Evolutionary conservation across 331 rosid species (phyloP), one percentile per base, ranked within the genome.

Genomic region (Prunus yedoensis): DNA sequence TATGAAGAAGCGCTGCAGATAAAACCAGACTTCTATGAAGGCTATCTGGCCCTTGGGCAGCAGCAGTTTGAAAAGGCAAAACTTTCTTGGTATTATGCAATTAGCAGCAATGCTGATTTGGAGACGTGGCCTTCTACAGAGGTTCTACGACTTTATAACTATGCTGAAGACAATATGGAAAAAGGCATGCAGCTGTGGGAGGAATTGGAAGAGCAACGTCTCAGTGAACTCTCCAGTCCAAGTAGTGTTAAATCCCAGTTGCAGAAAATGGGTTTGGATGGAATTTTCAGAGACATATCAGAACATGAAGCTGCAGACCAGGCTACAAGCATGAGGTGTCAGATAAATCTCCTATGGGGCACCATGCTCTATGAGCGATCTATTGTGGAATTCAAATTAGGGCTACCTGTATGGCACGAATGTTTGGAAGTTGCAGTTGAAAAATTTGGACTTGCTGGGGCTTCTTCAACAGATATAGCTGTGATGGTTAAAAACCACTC

Each of bases 291-390:
- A 66, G 82, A 79, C n/a, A 64, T 85, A 52, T 86, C 94, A 56
- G 74, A 49, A 51, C 74, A 83, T 72, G 94, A 92, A 83, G 82
- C 84, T 66, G 78, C 84, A 71, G 83, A 84, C 28, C 90, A 77
- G 75, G 91, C 76, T 53, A 84, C 82, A 75, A 81, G 71, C 74
- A 85, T 85, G 91, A 90, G 91, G 77, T 90, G 91, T 63, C 95
- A 86, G 78, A 91, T 94, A 71, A 87, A 90, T 81, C 86, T 90
- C 76, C 65, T 89, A 56, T 94, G 97, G 97, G 98, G 96, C 35
- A 90, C 96, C 53, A 86, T 94, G 92, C 86, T 94, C 14, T 94
- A 90, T n/a, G 97, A 94, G 76, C 92, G 97, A 67, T 94, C 98
- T 0, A 85, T 90, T 18, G 83, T 91, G 82, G 98, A 94, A 78